A percentile compares a stretch with the other conserved stretches of the same genome.
These are phyloP conservation scores for Diaporthe nobilis DNA, from an alignment of 2,329 filamentous ascomycete species.

Conservation along the genomic window DNA sequence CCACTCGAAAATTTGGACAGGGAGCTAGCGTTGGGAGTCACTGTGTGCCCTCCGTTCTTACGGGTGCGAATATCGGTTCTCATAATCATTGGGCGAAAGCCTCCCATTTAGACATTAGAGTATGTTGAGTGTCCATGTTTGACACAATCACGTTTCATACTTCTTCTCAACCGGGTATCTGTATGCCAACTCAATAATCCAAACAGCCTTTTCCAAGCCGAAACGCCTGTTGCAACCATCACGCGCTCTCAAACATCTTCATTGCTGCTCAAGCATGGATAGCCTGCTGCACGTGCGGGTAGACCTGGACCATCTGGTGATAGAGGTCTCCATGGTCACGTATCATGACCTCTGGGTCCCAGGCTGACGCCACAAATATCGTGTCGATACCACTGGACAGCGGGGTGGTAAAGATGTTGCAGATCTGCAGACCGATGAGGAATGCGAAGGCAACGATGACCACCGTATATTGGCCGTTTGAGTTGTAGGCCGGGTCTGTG, in stretches of 20 bases:
- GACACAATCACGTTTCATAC: not conserved
- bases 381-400: slow-evolving; percentile 91
- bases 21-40: no score
- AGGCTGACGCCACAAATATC: slow-evolving; percentile 85
- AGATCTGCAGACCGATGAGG: slow-evolving; percentile 90
- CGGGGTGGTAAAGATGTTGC: slow-evolving; percentile 90
- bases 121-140: not conserved
- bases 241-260: not conserved
- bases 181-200: not conserved
- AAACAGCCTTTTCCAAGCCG: not conserved
- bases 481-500: slow-evolving; percentile 85
- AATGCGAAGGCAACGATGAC: slow-evolving; percentile 89
- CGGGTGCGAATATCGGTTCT: no score
- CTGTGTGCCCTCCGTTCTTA: no score
- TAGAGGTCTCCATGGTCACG: slow-evolving; percentile 87
- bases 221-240: not conserved
- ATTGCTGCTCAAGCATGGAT: slow-evolving; percentile 71
- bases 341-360: slow-evolving; percentile 81
- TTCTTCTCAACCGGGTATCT: not conserved
- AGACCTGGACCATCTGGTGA: slow-evolving; percentile 82
- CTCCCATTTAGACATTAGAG: slow-evolving; percentile 7
- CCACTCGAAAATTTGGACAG: no score
- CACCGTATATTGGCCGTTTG: slow-evolving; percentile 75
- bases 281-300: slow-evolving; percentile 85
- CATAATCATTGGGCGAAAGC: not conserved